phyloP scores from a whole-genome alignment of 164 flowering plant genomes.

The Sedum album region DNA sequence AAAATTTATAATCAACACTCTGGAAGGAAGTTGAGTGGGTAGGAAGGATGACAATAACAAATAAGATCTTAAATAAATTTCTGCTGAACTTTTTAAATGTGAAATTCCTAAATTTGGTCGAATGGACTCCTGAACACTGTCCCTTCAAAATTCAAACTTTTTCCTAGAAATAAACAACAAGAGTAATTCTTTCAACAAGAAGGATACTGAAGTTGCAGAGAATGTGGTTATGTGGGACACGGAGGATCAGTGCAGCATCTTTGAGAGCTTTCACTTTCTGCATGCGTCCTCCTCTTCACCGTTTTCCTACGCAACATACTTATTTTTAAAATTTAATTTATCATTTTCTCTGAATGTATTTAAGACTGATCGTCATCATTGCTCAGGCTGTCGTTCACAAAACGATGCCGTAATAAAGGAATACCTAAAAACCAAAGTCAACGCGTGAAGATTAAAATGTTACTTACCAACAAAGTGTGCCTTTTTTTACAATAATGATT shows the following conservation, averaged over 20 bases:
- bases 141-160: too few relatives aligned
- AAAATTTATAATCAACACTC: too few relatives aligned
- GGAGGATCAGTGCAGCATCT: background rate
- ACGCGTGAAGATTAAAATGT: background rate
- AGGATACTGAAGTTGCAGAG: background rate
- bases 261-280: background rate
- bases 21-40: too few relatives aligned
- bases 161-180: too few relatives aligned
- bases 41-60: too few relatives aligned
- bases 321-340: background rate
- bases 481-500: background rate
- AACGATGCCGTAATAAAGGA: background rate
- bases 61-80: too few relatives aligned
- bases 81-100: too few relatives aligned
- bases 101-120: too few relatives aligned
- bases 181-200: too few relatives aligned
- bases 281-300: conserved; percentile 8
- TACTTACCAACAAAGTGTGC: background rate
- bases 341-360: background rate
- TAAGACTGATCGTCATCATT: background rate
- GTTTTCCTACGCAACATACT: conserved; percentile 1
- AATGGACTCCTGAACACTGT: too few relatives aligned
- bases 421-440: background rate
- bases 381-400: background rate
- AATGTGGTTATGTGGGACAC: background rate